Evolutionary conservation across 371 early-diverging fungal genomes (phyloP), one percentile per base, ranked within the genome.

Genomic region (Lichtheimia ornata): DNA sequence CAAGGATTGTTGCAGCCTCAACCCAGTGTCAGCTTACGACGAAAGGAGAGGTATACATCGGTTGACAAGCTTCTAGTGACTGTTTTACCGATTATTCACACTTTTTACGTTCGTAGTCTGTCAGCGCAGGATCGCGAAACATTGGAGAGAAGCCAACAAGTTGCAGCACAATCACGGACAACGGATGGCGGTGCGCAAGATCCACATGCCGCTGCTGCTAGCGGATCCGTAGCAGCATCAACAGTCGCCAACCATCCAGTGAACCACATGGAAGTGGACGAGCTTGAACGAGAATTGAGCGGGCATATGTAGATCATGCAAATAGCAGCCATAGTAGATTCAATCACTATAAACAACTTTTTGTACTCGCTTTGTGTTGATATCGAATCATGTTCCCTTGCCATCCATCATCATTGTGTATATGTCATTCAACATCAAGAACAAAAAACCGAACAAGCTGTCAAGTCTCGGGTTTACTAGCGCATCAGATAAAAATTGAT

Each of bases 211-310:
- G 63, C 70, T 17, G 63, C 70, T 17, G 66, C 67, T n/a, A 60
- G 61, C 51, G 44, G 58, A 22, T 67, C 70, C 3, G 64, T 67
- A 35, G 63, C 67, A 52, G 67, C 69, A 44, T 55, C 69, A 12
- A 62, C 65, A 17, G 67, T 64, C 17, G 62, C 62, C 51, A 63
- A 72, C 25, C 50, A 52, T 49, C 50, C 61, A 27, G 57, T 67
- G 35, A 53, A 63, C 24, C 69, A 62, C 57, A 86, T 84, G 81
- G 85, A 84, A 56, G 76, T 86, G 0, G 85, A 84, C 66, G 82
- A 81, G 59, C 52, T 86, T 62, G 87, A 86, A 56, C 77, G 81
- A 28, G 87, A 84, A 57, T 56, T 86, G 65, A 82, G 85, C 51
- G 86, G 86, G 13, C 73, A 60, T 20, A 61, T 65, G 45, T 74